Conservation (phyloP, 2,329 filamentous ascomycete genomes). For the Phialophora chinensis region DNA sequence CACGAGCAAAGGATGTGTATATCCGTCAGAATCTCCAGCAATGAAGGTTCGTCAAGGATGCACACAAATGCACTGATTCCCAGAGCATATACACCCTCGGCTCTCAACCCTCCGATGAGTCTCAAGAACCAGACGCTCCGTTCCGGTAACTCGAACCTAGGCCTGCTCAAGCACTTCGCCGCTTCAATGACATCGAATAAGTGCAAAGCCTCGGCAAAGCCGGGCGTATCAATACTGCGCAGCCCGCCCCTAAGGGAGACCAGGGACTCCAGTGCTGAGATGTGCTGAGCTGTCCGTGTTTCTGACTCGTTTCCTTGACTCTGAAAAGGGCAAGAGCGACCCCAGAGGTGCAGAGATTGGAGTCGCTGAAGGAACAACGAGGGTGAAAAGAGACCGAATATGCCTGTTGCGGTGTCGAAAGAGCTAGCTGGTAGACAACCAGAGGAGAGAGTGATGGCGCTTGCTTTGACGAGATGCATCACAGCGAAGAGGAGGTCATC, state of each 20-base stretch:
- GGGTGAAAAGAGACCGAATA: constrained; percentile 8
- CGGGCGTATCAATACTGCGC: constrained; percentile 1
- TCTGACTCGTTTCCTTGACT: not conserved
- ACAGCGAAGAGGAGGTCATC: constrained; percentile 20
- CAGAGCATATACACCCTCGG: not conserved
- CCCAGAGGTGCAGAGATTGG: constrained; percentile 18
- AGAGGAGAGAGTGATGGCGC: not conserved
- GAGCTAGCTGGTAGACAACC: not conserved
- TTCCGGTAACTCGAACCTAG: constrained; percentile 11
- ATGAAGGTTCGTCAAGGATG: not conserved
- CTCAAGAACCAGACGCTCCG: not conserved
- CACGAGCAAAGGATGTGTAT: not conserved
- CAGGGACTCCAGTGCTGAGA: constrained; percentile 6
- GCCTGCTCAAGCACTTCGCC: constrained; percentile 2
- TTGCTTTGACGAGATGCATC: constrained; percentile 15
- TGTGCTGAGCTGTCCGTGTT: not conserved
- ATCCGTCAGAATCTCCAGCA: constrained; percentile 8
- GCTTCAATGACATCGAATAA: constrained; percentile 13
- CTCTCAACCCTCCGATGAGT: not conserved
- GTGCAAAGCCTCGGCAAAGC: constrained; percentile 19
- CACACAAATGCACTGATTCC: not conserved
- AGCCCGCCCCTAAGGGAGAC: constrained; percentile 15
- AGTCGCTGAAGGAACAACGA: constrained; percentile 6
- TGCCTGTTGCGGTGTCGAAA: not conserved
- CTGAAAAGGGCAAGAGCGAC: not conserved